Percentiles rank a stretch among this genome's conserved stretches.
These are phyloP conservation scores for Coemansia sp. DNA, from an alignment of 192 early-diverging fungal genomes.

Conservation along the genomic window DNA sequence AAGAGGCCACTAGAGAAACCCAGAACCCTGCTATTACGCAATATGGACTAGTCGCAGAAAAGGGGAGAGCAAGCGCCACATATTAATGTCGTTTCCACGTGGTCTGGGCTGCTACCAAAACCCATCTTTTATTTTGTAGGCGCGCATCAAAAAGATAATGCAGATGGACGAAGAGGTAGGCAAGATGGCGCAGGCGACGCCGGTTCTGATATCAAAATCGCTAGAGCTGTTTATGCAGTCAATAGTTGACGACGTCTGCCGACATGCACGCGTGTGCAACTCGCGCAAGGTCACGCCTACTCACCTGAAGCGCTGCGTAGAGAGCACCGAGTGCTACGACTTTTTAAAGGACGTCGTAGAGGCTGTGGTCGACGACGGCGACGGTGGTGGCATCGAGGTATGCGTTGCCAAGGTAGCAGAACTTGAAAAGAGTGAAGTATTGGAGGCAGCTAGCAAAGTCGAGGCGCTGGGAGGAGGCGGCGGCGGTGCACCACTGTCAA, in stretches of 20 bases:
- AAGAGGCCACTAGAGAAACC: not conserved
- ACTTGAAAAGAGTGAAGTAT: slow-evolving; percentile 8
- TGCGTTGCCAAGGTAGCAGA: slow-evolving; percentile 50
- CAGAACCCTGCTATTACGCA: not conserved
- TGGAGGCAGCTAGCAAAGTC: not conserved
- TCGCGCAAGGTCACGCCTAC: slow-evolving; percentile 82
- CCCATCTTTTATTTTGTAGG: slow-evolving; percentile 60
- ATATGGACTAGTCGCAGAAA: not conserved
- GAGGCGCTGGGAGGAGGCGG: slow-evolving; percentile 50
- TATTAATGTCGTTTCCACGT: not conserved
- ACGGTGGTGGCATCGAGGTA: slow-evolving; percentile 47
- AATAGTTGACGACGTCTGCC: slow-evolving; percentile 83
- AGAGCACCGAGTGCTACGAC: slow-evolving; percentile 87
- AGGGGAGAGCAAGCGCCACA: slow-evolving; percentile 3
- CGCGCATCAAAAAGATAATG: slow-evolving; percentile 99
- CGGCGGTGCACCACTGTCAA: slow-evolving; percentile 53
- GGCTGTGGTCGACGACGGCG: slow-evolving; percentile 71
- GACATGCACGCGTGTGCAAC: slow-evolving; percentile 74
- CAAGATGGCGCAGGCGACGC: slow-evolving; percentile 96
- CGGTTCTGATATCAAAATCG: slow-evolving; percentile 86
- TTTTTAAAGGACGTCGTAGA: slow-evolving; percentile 90
- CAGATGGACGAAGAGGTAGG: slow-evolving; percentile 98
- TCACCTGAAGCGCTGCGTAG: slow-evolving; percentile 81
- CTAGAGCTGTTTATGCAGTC: slow-evolving; percentile 96
- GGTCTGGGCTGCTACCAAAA: not conserved